Evolutionary conservation across 208 protist genomes (phyloP), one percentile per base, ranked within the genome.

Genomic region (Trichomonas vaginalis): DNA sequence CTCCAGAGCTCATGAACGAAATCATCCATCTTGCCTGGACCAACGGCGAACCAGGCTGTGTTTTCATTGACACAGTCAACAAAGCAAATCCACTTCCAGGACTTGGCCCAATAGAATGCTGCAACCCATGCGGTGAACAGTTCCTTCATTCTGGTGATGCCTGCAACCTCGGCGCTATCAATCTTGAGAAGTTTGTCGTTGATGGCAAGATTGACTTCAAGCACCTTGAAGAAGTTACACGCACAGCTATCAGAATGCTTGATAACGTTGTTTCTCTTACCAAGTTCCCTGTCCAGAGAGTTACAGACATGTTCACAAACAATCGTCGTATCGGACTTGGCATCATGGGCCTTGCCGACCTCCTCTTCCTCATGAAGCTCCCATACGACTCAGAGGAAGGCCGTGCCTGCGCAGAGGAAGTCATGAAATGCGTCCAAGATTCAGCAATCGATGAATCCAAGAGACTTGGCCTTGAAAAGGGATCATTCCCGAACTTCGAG

Each of bases 11-110:
- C 40, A 88, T 88, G 82, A 40, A 88, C 37, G 82, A 88, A 42
- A 47, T 88, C 17, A 88, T 88, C 17, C 40, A 88, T 42, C 21
- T 8, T 17, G 82, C 82, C 46, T 88, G 82, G 82, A 45, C 14
- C 17, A 88, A 88, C 32, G 82, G 82, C 17, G 82, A 88, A 48
- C 82, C 82, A 88, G 82, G 82, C 2, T 88, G 82, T 23, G 37
- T 88, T 42, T 88, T 88, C 40, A 45, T 88, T 48, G 82, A 88
- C 40, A 88, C 82, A 88, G 82, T 88, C 32, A 88, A 88, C 37
- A 88, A 88, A 40, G 40, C 82, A 21, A 88, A 88, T 42, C 82
- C 82, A 88, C 40, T 88, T 10, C 82, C 82, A 47, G 82, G 82
- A 47, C 82, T 88, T n/a, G 82, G 82, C 40, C 82, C 40, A 32